phyloP scores from a whole-genome alignment of 2,329 filamentous ascomycete species.

The Scedosporium minutisporum region DNA sequence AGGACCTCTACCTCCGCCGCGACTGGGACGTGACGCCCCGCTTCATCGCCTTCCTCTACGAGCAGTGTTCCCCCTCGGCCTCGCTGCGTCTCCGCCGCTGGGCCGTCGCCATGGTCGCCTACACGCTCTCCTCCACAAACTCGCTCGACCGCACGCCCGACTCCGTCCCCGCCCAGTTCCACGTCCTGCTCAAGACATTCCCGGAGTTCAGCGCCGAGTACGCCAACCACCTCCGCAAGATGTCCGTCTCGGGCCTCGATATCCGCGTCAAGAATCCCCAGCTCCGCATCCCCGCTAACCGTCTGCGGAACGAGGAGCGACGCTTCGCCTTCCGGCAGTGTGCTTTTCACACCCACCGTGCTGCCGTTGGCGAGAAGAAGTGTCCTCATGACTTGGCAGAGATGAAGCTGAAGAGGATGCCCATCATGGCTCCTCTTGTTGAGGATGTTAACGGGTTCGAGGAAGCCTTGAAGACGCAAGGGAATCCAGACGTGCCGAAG shows the following conservation, averaged over 20 bases:
- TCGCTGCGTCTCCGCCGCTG: conserved; percentile 46
- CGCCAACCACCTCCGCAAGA: conserved; percentile 40
- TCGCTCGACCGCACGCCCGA: conserved; percentile 16
- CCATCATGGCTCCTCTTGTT: background rate
- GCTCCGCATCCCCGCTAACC: conserved; percentile 46
- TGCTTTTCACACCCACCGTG: conserved; percentile 50
- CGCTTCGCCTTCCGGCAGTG: conserved; percentile 52
- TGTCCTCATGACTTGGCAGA: conserved; percentile 34
- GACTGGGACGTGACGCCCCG: conserved; percentile 48
- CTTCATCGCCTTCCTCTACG: conserved; percentile 43
- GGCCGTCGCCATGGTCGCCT: conserved; percentile 53
- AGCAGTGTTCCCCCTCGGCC: conserved; percentile 37
- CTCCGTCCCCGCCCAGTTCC: conserved; percentile 24
- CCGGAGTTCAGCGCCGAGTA: conserved; percentile 42
- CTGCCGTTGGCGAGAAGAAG: conserved; percentile 40
- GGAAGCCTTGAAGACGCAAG: background rate
- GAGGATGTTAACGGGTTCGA: background rate
- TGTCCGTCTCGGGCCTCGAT: conserved; percentile 39
- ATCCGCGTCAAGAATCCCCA: conserved; percentile 51
- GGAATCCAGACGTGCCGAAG: background rate
- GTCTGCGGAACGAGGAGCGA: conserved; percentile 44
- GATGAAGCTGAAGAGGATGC: conserved; percentile 3
- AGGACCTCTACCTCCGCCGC: conserved; percentile 48
- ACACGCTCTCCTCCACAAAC: conserved; percentile 30
- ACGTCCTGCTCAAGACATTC: conserved; percentile 30